Base-by-base conservation (phyloP, 2,329 filamentous ascomycete genomes). In the Phoma herbarum region DNA sequence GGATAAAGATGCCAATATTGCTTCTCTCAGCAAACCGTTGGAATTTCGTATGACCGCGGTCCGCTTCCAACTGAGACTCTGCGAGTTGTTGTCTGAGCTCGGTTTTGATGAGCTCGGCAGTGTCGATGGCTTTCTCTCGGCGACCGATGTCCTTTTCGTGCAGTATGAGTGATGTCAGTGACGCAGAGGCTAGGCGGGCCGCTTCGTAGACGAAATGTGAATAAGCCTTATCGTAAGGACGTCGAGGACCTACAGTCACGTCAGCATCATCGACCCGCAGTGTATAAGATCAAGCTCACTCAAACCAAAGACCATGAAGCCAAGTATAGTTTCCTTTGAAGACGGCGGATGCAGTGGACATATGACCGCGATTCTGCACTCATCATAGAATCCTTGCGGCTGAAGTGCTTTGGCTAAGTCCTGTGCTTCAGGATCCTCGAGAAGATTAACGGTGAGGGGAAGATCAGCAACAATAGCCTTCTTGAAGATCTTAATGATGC, bases 141-240 rank as follows among this genome's bases (percentile, higher is more conserved):
- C 75, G 64, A 65, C 72, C 41, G 55, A 77, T 66, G 62, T 77
- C 70, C 67, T 77, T 67, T 70, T 79, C 73, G 10, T 78, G 75
- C 1, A 79, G 60, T 2, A 78, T 65, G 16, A 80, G 75, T 1
- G 78, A 73, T 9, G 77, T 74, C 3, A 78, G 70, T 22, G 75
- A 72, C 6, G 78, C 79, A 29, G 71, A 72, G 6, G 81, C 63
- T 0, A 79, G 58, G 23, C 79, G 73, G 4, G 67, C 67, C 7
- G 75, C 60, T 1, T 80, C 67, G 14, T 72, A 57, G 0, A 77
- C 62, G 50, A 77, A 81, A 5, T 77, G 64, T 18, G 72, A 66
- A 58, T 80, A 80, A 8, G 78, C 75, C n/a, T 75, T 68, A 43
- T 79, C 73, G 35, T 75, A 77, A 0, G 75, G 73, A 25, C 72